phyloP scores from a whole-genome alignment of 2,329 filamentous ascomycete species.

The Apiospora malaysiana region DNA sequence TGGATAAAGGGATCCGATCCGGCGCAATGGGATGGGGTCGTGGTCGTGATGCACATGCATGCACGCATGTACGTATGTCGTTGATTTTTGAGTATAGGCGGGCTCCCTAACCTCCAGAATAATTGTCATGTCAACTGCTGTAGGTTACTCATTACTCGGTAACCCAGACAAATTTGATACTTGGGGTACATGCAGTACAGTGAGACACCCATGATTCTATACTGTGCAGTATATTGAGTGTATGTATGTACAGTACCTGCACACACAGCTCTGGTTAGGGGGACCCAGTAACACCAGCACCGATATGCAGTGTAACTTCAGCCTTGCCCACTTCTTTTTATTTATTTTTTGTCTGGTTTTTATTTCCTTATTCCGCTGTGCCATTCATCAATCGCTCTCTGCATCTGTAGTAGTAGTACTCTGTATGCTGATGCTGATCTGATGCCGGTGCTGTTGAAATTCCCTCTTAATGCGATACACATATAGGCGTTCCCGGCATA shows the following conservation, averaged over 20 bases:
- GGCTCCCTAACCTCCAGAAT: not conserved
- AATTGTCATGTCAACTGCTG: too few species aligned
- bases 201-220: not conserved
- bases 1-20: not conserved
- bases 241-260: not conserved
- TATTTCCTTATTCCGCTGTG: not conserved
- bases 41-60: too few species aligned
- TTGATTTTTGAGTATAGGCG: not conserved
- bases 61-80: not conserved
- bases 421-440: not conserved
- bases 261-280: not conserved
- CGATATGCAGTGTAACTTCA: conserved; percentile 11
- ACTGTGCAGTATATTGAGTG: not conserved
- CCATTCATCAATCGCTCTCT: not conserved
- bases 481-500: conserved; percentile 3
- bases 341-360: not conserved
- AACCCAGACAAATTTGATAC: not conserved
- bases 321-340: conserved; percentile 6
- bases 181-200: not conserved
- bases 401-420: not conserved
- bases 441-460: not conserved
- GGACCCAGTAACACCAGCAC: not conserved
- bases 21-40: not conserved
- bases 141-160: too few species aligned
- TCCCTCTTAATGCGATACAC: not conserved